Conservation (phyloP, 202 grass and related monocot species). For the Bolboschoenoplectus hybrid region DNA sequence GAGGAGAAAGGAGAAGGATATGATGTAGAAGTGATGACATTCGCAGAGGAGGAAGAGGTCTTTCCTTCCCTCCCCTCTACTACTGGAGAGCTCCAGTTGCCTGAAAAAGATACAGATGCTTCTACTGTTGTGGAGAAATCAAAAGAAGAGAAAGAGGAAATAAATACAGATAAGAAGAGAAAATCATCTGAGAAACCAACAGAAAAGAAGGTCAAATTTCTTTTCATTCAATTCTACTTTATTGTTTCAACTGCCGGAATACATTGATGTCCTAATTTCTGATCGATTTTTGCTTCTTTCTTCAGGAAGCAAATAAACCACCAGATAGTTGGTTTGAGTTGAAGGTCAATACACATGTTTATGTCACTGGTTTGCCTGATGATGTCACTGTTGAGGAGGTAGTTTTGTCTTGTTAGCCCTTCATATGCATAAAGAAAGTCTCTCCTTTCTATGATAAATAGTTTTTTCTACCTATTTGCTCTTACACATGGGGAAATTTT, state of each 20-base stretch:
- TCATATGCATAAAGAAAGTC: conserved; percentile 34
- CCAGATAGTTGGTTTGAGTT: conserved; percentile 98
- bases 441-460: background rate
- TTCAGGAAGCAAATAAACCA: conserved; percentile 92
- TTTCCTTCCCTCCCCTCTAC: conserved; percentile 42
- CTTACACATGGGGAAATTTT: background rate
- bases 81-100: conserved; percentile 31
- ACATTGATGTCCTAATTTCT: conserved; percentile 3
- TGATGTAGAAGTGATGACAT: conserved; percentile 87
- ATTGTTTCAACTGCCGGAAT: conserved; percentile 29
- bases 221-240: conserved; percentile 20
- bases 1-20: conserved; percentile 53
- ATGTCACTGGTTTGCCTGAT: conserved; percentile 88
- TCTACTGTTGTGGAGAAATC: conserved; percentile 37
- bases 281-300: conserved; percentile 26
- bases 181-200: conserved; percentile 66
- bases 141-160: conserved; percentile 56
- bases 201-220: conserved; percentile 71
- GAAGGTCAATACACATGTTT: conserved; percentile 96
- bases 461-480: background rate
- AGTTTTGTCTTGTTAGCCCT: conserved; percentile 39
- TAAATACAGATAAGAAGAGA: conserved; percentile 63
- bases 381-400: conserved; percentile 83
- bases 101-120: conserved; percentile 44
- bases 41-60: conserved; percentile 71